Base-by-base conservation (phyloP, 345 rosid genomes). In the Acer campestre region DNA sequence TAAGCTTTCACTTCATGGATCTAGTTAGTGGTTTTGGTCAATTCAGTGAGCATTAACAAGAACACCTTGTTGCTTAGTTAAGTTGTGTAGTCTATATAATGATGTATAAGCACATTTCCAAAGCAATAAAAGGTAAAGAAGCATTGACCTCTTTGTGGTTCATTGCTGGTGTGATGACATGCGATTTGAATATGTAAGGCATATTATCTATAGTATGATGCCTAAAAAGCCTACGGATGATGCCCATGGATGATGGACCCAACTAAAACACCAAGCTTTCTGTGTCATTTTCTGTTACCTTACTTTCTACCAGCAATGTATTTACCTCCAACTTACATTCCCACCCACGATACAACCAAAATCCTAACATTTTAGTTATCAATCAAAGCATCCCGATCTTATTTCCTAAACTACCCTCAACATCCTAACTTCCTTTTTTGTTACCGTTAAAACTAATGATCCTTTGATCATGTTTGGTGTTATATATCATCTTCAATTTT, bases 281-380 rank as follows among this genome's bases (percentile, higher is more conserved):
- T 12, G 18, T 0, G 17, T 9, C 48, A 31, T 56, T 56, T 56
- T 56, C 23, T n/a, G 23, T 31, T 31, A 16, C 49, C 20, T 56
- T 9, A 2, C 23, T 29, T 29, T 70, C 31, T 6, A 18, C 31
- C 44, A 55, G 51, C n/a, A 46, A 63, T 27, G 56, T 63, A 46
- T 74, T 42, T 4, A 7, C n/a, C 10, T 48, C 42, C 70, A 74
- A 74, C 20, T 40, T 73, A 42, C 76, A 40, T 16, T 73, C 42
- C 9, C 23, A 9, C 22, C 31, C 56, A 44, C 27, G 62, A 42
- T 74, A 61, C 48, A 44, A 62, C 44, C 25, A 46, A 48, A 74
- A 12, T 25, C 25, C 46, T 61, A 44, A 25, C 22, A 8, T 44
- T 27, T 18, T 16, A 14, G 29, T 61, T 22, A 74, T 17, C 51